These are phyloP conservation scores for Penicillium sp. DNA, from an alignment of 2,329 filamentous ascomycete genomes.

Conservation along the genomic window DNA sequence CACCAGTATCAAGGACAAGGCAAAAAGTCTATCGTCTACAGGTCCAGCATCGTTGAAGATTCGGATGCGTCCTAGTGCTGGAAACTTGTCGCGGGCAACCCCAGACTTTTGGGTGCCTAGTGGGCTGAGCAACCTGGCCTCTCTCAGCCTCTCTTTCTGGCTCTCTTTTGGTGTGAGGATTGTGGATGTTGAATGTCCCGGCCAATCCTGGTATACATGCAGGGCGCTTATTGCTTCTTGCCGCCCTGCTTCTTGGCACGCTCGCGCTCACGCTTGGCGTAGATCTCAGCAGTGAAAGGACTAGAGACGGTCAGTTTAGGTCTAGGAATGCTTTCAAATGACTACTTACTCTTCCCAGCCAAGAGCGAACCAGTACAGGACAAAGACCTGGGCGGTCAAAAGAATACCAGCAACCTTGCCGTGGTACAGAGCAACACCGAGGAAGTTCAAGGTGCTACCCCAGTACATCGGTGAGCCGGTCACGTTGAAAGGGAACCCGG, in stretches of 20 bases:
- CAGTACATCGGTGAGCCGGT: slow-evolving; percentile 94
- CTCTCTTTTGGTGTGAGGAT: slow-evolving; percentile 14
- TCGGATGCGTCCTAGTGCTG: slow-evolving; percentile 18
- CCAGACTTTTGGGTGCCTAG: neutral
- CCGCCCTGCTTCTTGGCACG: slow-evolving; percentile 39
- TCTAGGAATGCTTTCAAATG: neutral
- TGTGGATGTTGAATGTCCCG: slow-evolving; percentile 34
- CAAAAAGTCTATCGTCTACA: slow-evolving; percentile 23
- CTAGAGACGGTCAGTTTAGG: slow-evolving; percentile 30
- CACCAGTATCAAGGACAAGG: slow-evolving; percentile 9
- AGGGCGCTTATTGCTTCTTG: slow-evolving; percentile 37
- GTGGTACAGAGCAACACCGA: slow-evolving; percentile 79
- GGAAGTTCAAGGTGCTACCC: slow-evolving; percentile 86
- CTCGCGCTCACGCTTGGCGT: slow-evolving; percentile 64
- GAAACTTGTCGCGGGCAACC: slow-evolving; percentile 5
- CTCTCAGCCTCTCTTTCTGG: neutral
- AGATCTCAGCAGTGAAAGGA: slow-evolving; percentile 90
- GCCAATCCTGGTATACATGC: slow-evolving; percentile 16
- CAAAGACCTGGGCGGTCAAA: slow-evolving; percentile 69
- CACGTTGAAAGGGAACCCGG: slow-evolving; percentile 92
- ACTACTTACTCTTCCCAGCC: slow-evolving; percentile 71
- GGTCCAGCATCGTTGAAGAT: slow-evolving; percentile 31
- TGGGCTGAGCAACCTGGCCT: neutral
- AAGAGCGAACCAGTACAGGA: slow-evolving; percentile 78
- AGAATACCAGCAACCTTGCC: slow-evolving; percentile 84